phyloP scores from a whole-genome alignment of 2,329 filamentous ascomycete genomes.

The Beauveria asiatica region DNA sequence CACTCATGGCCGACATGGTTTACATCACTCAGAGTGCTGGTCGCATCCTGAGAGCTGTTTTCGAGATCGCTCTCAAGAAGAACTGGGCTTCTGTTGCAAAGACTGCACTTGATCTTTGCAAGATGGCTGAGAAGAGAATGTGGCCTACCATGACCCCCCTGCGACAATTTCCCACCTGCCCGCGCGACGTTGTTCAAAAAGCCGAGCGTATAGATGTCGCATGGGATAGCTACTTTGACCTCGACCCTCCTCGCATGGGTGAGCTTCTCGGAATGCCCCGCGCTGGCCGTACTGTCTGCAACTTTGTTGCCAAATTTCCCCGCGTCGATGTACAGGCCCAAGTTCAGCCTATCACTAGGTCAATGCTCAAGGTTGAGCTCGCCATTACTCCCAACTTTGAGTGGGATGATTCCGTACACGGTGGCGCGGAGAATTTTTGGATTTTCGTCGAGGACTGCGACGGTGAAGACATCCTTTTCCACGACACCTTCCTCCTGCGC shows the following conservation, averaged over 20 bases:
- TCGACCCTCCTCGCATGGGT: conserved; percentile 93
- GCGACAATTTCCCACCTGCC: conserved; percentile 77
- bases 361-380: conserved; percentile 82
- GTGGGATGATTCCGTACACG: conserved; percentile 88
- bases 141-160: conserved; percentile 98
- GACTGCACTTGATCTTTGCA: conserved; percentile 87
- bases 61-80: conserved; percentile 95
- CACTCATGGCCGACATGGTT: conserved; percentile 96
- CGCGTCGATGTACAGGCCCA: conserved; percentile 87
- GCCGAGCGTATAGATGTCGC: conserved; percentile 90
- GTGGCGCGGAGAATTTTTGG: conserved; percentile 88
- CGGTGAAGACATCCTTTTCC: conserved; percentile 89
- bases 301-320: conserved; percentile 84
- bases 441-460: conserved; percentile 96
- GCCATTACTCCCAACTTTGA: conserved; percentile 90
- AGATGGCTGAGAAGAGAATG: conserved; percentile 99
- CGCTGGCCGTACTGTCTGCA: conserved; percentile 76
- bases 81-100: conserved; percentile 92
- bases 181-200: conserved; percentile 80
- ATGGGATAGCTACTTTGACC: conserved; percentile 89
- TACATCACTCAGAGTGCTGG: conserved; percentile 98
- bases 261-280: conserved; percentile 87
- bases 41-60: conserved; percentile 88
- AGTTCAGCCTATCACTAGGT: conserved; percentile 89
- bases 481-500: conserved; percentile 87